phyloP scores from a whole-genome alignment of 192 early-diverging fungal genomes.

The Umbelopsis sp. region DNA sequence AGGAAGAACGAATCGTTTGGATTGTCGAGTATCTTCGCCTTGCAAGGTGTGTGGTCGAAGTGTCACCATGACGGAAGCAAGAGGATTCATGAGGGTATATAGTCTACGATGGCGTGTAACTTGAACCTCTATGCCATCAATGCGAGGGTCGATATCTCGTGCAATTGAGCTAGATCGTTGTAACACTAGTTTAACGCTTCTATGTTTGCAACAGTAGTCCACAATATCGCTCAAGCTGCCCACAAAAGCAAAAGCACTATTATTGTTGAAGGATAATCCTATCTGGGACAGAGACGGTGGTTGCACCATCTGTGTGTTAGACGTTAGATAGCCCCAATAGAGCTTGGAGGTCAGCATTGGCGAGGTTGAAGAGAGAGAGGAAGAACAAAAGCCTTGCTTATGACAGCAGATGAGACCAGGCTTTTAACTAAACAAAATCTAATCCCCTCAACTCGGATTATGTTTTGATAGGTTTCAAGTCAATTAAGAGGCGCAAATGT shows the following conservation, averaged over 20 bases:
- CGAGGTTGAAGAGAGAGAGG: background rate
- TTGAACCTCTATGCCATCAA: background rate
- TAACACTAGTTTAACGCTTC: slow-evolving; percentile 1
- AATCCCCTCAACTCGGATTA: too few species aligned
- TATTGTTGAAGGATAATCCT: slow-evolving; percentile 11
- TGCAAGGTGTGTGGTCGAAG: slow-evolving; percentile 16
- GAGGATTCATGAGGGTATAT: slow-evolving; percentile 1
- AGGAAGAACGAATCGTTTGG: slow-evolving; percentile 1
- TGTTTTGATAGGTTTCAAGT: too few species aligned
- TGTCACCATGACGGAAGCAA: slow-evolving; percentile 1
- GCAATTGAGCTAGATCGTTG: slow-evolving; percentile 6
- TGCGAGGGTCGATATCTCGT: slow-evolving; percentile 3
- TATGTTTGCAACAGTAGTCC: slow-evolving; percentile 10
- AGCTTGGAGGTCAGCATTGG: background rate
- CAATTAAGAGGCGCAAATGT: too few species aligned
- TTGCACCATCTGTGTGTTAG: slow-evolving; percentile 7
- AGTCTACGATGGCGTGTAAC: background rate
- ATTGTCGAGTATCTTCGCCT: background rate
- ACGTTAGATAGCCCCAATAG: slow-evolving; percentile 12
- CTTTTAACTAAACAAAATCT: too few species aligned
- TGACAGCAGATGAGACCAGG: too few species aligned
- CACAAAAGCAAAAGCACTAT: slow-evolving; percentile 14
- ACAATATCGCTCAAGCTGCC: slow-evolving; percentile 11
- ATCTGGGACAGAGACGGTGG: slow-evolving; percentile 9
- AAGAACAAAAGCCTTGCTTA: background rate